These are phyloP conservation scores for Phlebiopsis gigantea DNA, from an alignment of 768 basidiomycete genomes.

Conservation along the genomic window DNA sequence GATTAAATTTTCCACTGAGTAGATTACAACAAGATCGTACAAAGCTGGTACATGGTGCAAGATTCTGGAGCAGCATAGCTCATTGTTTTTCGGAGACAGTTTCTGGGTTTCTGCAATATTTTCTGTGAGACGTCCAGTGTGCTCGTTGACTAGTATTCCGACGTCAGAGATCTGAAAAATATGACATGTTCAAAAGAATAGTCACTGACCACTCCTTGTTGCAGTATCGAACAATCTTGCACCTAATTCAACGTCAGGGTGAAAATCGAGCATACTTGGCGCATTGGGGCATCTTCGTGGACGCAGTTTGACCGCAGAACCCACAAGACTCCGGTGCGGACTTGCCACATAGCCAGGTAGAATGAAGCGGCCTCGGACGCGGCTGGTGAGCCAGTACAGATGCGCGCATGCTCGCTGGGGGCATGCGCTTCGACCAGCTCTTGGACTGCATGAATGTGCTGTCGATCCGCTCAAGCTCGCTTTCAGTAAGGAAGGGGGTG, in stretches of 20 bases:
- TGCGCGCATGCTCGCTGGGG: constrained; percentile 13
- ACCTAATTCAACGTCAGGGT: constrained; percentile 8
- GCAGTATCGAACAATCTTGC: constrained; percentile 23
- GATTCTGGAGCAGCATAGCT: too few species aligned
- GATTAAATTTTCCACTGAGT: too few species aligned
- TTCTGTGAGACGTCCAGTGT: constrained; percentile 3
- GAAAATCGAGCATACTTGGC: constrained; percentile 5
- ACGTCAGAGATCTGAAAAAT: neutral
- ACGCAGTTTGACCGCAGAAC: constrained; percentile 15
- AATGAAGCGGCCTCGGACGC: constrained; percentile 12
- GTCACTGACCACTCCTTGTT: constrained; percentile 20
- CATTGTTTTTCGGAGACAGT: neutral
- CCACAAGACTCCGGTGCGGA: constrained; percentile 19
- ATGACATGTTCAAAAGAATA: neutral
- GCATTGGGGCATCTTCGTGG: constrained; percentile 14
- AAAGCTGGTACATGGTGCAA: too few species aligned
- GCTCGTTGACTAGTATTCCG: neutral
- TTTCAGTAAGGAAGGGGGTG: constrained; percentile 20
- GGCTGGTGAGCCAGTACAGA: constrained; percentile 19
- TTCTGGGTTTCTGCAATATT: neutral
- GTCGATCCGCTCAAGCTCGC: constrained; percentile 29
- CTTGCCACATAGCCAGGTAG: constrained; percentile 12
- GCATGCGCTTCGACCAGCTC: constrained; percentile 6
- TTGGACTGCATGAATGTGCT: constrained; percentile 9
- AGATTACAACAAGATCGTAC: too few species aligned